Percentiles rank a stretch among this genome's conserved stretches.
Evolutionary conservation across 2,329 filamentous ascomycete species (phyloP).

Genomic region (Botrytis medusae): DNA sequence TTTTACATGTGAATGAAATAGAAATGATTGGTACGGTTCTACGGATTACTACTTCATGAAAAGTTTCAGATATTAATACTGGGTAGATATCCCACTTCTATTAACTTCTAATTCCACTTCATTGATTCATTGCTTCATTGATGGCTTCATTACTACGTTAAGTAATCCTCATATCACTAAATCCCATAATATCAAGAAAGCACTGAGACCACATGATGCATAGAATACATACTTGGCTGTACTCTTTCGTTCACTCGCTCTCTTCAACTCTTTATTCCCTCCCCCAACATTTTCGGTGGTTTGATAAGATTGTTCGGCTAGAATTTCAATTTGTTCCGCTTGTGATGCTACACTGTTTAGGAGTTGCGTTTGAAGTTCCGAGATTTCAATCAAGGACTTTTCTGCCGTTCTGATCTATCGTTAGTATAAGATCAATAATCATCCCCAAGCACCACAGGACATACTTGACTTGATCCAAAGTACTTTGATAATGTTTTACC

Average conservation of each 20-base stretch:
- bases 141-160: background rate
- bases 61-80: constrained; percentile 1
- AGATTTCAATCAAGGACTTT: constrained; percentile 87
- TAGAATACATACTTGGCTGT: constrained; percentile 78
- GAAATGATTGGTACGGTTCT: constrained; percentile 14
- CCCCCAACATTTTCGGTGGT: constrained; percentile 84
- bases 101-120: background rate
- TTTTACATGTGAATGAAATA: background rate
- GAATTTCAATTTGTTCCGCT: constrained; percentile 82
- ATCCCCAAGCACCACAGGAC: constrained; percentile 36
- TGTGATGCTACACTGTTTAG: constrained; percentile 83
- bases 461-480: constrained; percentile 90
- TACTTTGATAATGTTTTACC: constrained; percentile 89
- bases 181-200: constrained; percentile 76
- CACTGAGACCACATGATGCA: constrained; percentile 72
- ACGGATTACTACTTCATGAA: background rate
- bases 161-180: constrained; percentile 53
- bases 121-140: background rate
- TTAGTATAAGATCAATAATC: constrained; percentile 24
- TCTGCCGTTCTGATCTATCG: constrained; percentile 68
- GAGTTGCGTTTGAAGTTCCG: constrained; percentile 85
- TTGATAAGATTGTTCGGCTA: constrained; percentile 78
- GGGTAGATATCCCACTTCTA: background rate
- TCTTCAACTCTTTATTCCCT: constrained; percentile 89
- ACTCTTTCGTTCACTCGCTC: constrained; percentile 70